Conservation (phyloP, 257 asterid genomes). For the Sherardia arvensis region DNA sequence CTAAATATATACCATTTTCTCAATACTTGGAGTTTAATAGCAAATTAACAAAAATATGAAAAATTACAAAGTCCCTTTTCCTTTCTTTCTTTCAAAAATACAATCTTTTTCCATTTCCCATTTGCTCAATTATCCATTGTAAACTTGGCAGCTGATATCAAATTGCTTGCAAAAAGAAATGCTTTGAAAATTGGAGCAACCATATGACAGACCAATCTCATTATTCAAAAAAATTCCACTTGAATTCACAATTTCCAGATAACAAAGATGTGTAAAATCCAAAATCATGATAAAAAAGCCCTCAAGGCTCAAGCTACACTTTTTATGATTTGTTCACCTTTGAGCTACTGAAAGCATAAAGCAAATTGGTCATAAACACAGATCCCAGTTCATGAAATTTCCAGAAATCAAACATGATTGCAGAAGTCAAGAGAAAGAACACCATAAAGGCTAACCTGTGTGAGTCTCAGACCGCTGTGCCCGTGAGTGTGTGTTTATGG, state of each 20-base stretch:
- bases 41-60: background rate
- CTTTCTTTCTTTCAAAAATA: background rate
- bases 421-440: background rate
- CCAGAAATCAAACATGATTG: background rate
- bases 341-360: background rate
- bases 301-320: background rate
- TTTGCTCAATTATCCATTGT: background rate
- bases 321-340: background rate
- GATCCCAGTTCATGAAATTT: constrained; percentile 9
- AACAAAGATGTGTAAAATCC: background rate
- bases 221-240: background rate
- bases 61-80: background rate
- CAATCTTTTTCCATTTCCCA: background rate
- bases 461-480: background rate
- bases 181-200: background rate
- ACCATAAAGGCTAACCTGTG: constrained; percentile 4
- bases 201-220: background rate
- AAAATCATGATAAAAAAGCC: background rate
- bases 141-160: background rate
- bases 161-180: background rate
- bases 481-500: background rate
- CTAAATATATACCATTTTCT: background rate
- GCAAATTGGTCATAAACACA: background rate
- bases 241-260: background rate
- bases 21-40: background rate